These are phyloP conservation scores for Coemansia guatemalensis DNA, from an alignment of 192 early-diverging fungal species.

Conservation along the genomic window DNA sequence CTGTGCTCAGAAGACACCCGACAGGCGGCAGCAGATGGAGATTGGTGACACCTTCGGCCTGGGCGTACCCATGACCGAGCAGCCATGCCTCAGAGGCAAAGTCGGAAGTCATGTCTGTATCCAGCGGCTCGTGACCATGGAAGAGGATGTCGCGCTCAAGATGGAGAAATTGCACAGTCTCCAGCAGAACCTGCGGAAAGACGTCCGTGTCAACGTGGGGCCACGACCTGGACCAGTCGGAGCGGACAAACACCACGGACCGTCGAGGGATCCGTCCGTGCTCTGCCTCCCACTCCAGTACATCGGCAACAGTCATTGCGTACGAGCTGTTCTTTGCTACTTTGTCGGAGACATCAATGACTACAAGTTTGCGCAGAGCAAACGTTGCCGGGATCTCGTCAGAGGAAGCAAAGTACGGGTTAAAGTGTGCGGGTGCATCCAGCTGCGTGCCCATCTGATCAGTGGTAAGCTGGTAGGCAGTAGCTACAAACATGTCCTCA, in stretches of 20 bases:
- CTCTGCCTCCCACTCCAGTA: slow-evolving; percentile 40
- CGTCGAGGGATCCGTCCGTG: slow-evolving; percentile 41
- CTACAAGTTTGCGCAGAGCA: slow-evolving; percentile 54
- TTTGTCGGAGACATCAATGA: slow-evolving; percentile 51
- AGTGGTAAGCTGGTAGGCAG: slow-evolving; percentile 52
- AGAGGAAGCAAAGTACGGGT: slow-evolving; percentile 39
- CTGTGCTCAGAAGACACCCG: slow-evolving; percentile 54
- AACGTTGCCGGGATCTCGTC: slow-evolving; percentile 55
- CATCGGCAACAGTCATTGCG: slow-evolving; percentile 34
- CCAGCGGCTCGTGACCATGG: slow-evolving; percentile 57
- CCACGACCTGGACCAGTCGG: slow-evolving; percentile 56
- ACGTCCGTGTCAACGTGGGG: slow-evolving; percentile 50
- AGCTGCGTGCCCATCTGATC: slow-evolving; percentile 59
- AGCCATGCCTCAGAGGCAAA: slow-evolving; percentile 53
- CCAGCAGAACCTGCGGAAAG: slow-evolving; percentile 53
- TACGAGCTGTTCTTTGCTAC: slow-evolving; percentile 39
- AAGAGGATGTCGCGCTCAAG: slow-evolving; percentile 48
- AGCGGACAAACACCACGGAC: slow-evolving; percentile 56
- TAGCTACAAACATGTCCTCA: slow-evolving; percentile 49
- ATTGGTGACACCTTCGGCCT: slow-evolving; percentile 55
- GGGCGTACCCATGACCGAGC: slow-evolving; percentile 47
- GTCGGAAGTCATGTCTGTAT: slow-evolving; percentile 52
- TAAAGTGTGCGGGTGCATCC: slow-evolving; percentile 55
- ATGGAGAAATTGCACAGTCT: slow-evolving; percentile 51
- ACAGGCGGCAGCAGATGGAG: slow-evolving; percentile 51